These are phyloP conservation scores for Cardamine occulta DNA, from an alignment of 345 rosid species.

Conservation along the genomic window DNA sequence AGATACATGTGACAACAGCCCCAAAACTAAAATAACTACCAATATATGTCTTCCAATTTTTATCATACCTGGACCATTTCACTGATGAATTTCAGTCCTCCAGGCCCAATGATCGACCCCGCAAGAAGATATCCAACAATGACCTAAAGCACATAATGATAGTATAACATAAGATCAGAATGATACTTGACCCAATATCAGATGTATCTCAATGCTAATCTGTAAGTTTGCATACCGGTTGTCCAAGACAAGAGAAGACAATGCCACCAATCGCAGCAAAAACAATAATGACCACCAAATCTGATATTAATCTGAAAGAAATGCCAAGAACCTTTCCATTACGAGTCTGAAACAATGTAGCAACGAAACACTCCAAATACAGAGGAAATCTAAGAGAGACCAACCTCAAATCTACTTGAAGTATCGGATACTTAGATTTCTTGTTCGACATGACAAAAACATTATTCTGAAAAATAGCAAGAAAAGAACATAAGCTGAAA, in stretches of 20 bases:
- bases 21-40: neutral
- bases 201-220: conserved; percentile 30
- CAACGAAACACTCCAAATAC: neutral
- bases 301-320: conserved; percentile 82
- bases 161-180: conserved; percentile 23
- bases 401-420: conserved; percentile 98
- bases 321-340: conserved; percentile 32
- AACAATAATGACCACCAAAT: conserved; percentile 94
- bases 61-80: conserved; percentile 96
- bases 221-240: conserved; percentile 69
- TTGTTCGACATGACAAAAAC: conserved; percentile 97
- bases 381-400: conserved; percentile 23
- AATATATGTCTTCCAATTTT: neutral
- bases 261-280: conserved; percentile 99
- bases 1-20: neutral
- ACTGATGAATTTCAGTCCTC: conserved; percentile 93
- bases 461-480: conserved; percentile 64
- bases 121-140: conserved; percentile 99
- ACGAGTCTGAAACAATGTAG: conserved; percentile 28
- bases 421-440: conserved; percentile 96
- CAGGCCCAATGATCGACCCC: conserved; percentile 95
- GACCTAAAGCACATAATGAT: conserved; percentile 50
- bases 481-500: conserved; percentile 30
- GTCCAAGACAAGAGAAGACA: conserved; percentile 90
- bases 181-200: neutral